Conservation (phyloP, 192 early-diverging fungal genomes). For the Entomortierella parvispora region DNA sequence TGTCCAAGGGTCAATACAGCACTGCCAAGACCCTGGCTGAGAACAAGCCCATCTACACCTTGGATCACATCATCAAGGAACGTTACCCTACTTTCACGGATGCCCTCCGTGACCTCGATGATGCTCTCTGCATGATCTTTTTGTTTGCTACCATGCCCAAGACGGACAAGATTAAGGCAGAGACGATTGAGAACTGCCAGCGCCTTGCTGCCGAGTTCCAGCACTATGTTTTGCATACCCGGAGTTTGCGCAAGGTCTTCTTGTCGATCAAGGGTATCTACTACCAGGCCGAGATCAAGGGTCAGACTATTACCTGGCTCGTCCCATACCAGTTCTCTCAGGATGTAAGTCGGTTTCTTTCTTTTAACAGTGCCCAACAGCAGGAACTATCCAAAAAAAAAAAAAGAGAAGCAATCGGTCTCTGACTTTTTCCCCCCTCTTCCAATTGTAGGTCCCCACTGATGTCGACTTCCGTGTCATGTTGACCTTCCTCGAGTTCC, state of each 20-base stretch:
- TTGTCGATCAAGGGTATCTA: conserved; percentile 99
- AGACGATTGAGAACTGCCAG: conserved; percentile 79
- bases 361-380: not conserved
- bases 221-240: conserved; percentile 85
- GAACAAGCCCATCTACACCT: conserved; percentile 83
- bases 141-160: conserved; percentile 93
- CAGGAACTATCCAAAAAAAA: not conserved
- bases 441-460: conserved; percentile 68
- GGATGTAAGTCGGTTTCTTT: conserved; percentile 56
- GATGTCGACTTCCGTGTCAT: conserved; percentile 98
- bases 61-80: conserved; percentile 96
- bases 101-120: conserved; percentile 95
- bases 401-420: not conserved
- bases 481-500: conserved; percentile 96
- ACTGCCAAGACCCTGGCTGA: conserved; percentile 80
- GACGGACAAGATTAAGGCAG: conserved; percentile 65
- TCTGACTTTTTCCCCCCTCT: not conserved
- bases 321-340: conserved; percentile 96
- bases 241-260: conserved; percentile 88
- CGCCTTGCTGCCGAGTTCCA: conserved; percentile 92
- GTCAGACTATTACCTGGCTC: conserved; percentile 94
- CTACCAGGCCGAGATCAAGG: conserved; percentile 98
- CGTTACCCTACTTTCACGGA: conserved; percentile 94
- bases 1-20: conserved; percentile 83
- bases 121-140: conserved; percentile 97